Conservation (phyloP, 257 asterid species). For the Solanum acaule region DNA sequence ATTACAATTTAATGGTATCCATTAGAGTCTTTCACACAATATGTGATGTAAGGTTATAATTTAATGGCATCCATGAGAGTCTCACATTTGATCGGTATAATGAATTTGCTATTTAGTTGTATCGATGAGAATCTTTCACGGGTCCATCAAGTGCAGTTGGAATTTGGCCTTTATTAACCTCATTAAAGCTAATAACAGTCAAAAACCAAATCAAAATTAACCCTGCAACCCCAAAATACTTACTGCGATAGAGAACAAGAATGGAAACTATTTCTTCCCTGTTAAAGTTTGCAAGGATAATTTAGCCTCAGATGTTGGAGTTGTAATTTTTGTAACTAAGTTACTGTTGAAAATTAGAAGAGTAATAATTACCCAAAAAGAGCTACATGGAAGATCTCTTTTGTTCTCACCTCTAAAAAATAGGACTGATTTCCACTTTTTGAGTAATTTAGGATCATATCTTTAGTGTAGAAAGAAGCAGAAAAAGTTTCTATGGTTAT, state of each 20-base stretch:
- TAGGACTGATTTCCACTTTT: not conserved
- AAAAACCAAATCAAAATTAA: not conserved
- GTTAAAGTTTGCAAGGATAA: not conserved
- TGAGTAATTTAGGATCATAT: not conserved
- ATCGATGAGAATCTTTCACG: too few relatives aligned
- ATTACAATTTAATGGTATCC: too few relatives aligned
- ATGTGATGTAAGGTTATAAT: too few relatives aligned
- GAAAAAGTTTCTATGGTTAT: too few relatives aligned
- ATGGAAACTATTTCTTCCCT: not conserved
- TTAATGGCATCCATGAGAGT: too few relatives aligned
- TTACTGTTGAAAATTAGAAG: not conserved
- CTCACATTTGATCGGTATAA: too few relatives aligned
- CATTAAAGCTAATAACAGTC: constrained; percentile 7
- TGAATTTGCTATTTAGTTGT: too few relatives aligned
- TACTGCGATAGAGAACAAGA: not conserved
- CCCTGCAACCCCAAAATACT: not conserved
- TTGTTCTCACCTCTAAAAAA: not conserved
- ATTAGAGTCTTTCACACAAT: too few relatives aligned
- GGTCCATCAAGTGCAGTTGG: constrained; percentile 80
- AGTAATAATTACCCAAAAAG: not conserved
- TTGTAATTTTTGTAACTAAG: too few relatives aligned
- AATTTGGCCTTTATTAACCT: constrained; percentile 17
- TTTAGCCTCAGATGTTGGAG: too few relatives aligned
- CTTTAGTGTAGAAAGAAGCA: not conserved
- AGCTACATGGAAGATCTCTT: not conserved